These are phyloP conservation scores for Neurospora tetraspora DNA, from an alignment of 495 filamentous ascomycete species.

Conservation along the genomic window DNA sequence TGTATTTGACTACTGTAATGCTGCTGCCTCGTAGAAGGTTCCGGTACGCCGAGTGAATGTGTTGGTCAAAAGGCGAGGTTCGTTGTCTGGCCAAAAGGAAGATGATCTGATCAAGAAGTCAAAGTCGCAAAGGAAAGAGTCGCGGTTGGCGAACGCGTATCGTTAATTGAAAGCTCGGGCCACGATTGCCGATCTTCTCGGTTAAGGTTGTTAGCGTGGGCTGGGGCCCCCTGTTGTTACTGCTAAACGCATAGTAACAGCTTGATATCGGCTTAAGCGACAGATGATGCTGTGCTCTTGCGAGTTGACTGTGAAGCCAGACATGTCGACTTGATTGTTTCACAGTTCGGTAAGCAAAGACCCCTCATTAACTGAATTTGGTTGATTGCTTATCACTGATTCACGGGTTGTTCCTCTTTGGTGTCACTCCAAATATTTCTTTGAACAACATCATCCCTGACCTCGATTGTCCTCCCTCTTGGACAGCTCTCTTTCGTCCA, in stretches of 20 bases:
- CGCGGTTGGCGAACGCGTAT: constrained; percentile 7
- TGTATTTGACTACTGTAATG: neutral
- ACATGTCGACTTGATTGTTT: neutral
- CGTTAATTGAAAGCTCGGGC: constrained; percentile 14
- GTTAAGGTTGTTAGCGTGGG: neutral
- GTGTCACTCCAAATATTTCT: neutral
- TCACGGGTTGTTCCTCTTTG: neutral
- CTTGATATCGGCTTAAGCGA: neutral
- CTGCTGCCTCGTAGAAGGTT: neutral
- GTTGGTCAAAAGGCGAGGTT: neutral
- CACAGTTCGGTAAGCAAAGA: neutral
- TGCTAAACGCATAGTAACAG: neutral
- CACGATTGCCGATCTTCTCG: neutral
- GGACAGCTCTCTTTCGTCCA: neutral
- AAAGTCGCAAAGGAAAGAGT: neutral
- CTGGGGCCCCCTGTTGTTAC: neutral
- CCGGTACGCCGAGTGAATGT: neutral
- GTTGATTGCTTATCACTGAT: neutral
- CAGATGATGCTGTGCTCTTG: neutral
- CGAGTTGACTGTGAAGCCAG: neutral
- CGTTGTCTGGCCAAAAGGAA: neutral
- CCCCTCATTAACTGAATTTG: neutral
- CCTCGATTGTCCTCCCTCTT: neutral
- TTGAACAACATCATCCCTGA: neutral
- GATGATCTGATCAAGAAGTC: neutral